phyloP scores from a whole-genome alignment of 1,139 yeast species.

The Diutina pseudorugosa region DNA sequence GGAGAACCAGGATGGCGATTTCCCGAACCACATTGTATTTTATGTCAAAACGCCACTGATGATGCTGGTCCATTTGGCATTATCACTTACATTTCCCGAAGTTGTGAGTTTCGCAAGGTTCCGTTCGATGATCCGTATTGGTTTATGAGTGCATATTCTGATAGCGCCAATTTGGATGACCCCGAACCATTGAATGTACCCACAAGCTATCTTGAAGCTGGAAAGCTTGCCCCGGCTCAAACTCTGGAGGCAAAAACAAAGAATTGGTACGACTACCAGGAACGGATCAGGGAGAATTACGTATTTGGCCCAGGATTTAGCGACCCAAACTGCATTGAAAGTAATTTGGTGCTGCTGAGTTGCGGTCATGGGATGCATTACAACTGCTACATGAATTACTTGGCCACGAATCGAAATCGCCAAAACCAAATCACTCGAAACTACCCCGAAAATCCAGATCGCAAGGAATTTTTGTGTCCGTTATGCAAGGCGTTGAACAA shows the following conservation, averaged over 20 bases:
- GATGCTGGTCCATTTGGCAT: slow-evolving; percentile 69
- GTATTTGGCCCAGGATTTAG: slow-evolving; percentile 70
- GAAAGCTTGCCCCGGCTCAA: background rate
- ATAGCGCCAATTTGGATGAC: slow-evolving; percentile 37
- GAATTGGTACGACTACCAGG: slow-evolving; percentile 27
- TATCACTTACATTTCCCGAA: slow-evolving; percentile 44
- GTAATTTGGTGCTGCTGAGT: slow-evolving; percentile 52
- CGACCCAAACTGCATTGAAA: slow-evolving; percentile 23
- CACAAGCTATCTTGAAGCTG: slow-evolving; percentile 9
- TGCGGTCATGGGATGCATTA: slow-evolving; percentile 96
- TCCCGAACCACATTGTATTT: slow-evolving; percentile 73
- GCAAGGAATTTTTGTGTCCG: slow-evolving; percentile 77
- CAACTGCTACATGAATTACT: slow-evolving; percentile 58
- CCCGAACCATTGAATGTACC: slow-evolving; percentile 13
- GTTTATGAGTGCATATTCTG: slow-evolving; percentile 55
- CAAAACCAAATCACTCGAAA: slow-evolving; percentile 73
- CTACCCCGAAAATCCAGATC: slow-evolving; percentile 61
- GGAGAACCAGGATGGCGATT: slow-evolving; percentile 45
- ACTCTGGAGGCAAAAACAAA: slow-evolving; percentile 3
- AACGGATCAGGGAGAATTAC: slow-evolving; percentile 20
- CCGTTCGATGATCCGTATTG: slow-evolving; percentile 58
- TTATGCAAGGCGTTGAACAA: slow-evolving; percentile 82
- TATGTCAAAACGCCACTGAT: slow-evolving; percentile 76
- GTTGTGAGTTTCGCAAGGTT: slow-evolving; percentile 49
- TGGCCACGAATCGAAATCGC: slow-evolving; percentile 38